Evolutionary conservation across 1,284 basidiomycete species (phyloP).

Genomic region (Leccinum laetum): DNA sequence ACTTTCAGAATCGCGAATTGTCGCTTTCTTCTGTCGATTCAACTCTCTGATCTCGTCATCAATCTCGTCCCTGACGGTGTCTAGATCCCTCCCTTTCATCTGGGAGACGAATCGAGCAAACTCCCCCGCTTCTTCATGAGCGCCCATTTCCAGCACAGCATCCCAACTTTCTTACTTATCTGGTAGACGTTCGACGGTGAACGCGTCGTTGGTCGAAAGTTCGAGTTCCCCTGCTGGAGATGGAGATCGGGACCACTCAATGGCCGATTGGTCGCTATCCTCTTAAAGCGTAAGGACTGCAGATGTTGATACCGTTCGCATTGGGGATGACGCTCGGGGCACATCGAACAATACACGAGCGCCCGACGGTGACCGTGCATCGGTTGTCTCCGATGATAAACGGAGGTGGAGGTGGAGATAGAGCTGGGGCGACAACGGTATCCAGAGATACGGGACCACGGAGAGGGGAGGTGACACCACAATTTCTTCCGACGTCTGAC

Average conservation of each 20-base stretch:
- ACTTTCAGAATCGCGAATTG: slow-evolving; percentile 94
- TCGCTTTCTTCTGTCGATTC: slow-evolving; percentile 83
- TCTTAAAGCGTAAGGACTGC: slow-evolving; percentile 22
- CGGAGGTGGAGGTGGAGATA: slow-evolving; percentile 17
- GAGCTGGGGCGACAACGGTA: background rate
- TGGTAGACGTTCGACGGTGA: slow-evolving; percentile 5
- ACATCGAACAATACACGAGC: slow-evolving; percentile 9
- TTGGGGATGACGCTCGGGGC: slow-evolving; percentile 10
- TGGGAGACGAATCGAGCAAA: slow-evolving; percentile 91
- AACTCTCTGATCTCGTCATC: slow-evolving; percentile 88
- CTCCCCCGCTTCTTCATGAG: slow-evolving; percentile 84
- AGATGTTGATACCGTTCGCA: slow-evolving; percentile 15
- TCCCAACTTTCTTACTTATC: slow-evolving; percentile 52
- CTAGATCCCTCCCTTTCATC: slow-evolving; percentile 82
- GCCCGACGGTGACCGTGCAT: slow-evolving; percentile 1
- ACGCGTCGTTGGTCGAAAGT: background rate
- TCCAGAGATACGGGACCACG: background rate
- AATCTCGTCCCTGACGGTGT: slow-evolving; percentile 84
- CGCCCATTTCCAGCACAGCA: slow-evolving; percentile 80
- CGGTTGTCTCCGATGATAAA: slow-evolving; percentile 15
- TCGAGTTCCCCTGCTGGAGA: slow-evolving; percentile 22
- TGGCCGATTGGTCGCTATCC: slow-evolving; percentile 28
- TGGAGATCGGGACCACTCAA: slow-evolving; percentile 50
- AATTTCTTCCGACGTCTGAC: slow-evolving; percentile 28
- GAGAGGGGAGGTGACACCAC: slow-evolving; percentile 6